phyloP scores from a whole-genome alignment of 2,329 filamentous ascomycete genomes.

The Fusarium newnesense region DNA sequence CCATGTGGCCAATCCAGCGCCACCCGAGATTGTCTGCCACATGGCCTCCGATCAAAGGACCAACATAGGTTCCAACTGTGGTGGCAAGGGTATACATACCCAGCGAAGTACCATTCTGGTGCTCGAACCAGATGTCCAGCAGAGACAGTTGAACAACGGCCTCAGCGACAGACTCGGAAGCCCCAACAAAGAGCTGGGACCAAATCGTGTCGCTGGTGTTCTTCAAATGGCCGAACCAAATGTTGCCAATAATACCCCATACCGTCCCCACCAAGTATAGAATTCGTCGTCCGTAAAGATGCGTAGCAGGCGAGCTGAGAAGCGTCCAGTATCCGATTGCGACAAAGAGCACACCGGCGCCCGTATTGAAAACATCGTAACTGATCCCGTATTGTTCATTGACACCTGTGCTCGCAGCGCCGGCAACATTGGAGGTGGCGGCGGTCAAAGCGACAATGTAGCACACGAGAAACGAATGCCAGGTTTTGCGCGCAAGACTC shows the following conservation, averaged over 20 bases:
- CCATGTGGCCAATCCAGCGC: slow-evolving; percentile 65
- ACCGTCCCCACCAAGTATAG: slow-evolving; percentile 64
- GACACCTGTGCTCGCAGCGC: slow-evolving; percentile 61
- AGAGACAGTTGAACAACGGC: slow-evolving; percentile 67
- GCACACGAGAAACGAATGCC: slow-evolving; percentile 62
- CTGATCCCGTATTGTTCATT: slow-evolving; percentile 61
- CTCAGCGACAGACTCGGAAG: slow-evolving; percentile 66
- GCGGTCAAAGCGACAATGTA: slow-evolving; percentile 66
- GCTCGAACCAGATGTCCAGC: slow-evolving; percentile 67
- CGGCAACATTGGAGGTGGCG: slow-evolving; percentile 66
- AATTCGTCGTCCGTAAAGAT: slow-evolving; percentile 64
- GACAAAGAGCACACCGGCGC: slow-evolving; percentile 66
- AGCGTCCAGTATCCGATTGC: slow-evolving; percentile 67
- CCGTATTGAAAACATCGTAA: slow-evolving; percentile 64
- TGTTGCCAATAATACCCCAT: slow-evolving; percentile 59
- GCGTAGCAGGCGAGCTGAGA: slow-evolving; percentile 62
- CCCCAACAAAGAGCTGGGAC: slow-evolving; percentile 67
- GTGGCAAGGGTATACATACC: slow-evolving; percentile 67
- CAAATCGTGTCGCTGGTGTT: slow-evolving; percentile 60
- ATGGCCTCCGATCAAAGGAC: slow-evolving; percentile 63
- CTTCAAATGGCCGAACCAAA: slow-evolving; percentile 62
- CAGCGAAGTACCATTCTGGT: slow-evolving; percentile 64
- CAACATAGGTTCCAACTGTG: slow-evolving; percentile 65
- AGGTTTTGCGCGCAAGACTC: slow-evolving; percentile 58
- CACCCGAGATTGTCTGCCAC: slow-evolving; percentile 61